A percentile compares a stretch with the other conserved stretches of the same genome.
phyloP scores from a whole-genome alignment of 2,329 filamentous ascomycete genomes.

The Penicillium glabrum region DNA sequence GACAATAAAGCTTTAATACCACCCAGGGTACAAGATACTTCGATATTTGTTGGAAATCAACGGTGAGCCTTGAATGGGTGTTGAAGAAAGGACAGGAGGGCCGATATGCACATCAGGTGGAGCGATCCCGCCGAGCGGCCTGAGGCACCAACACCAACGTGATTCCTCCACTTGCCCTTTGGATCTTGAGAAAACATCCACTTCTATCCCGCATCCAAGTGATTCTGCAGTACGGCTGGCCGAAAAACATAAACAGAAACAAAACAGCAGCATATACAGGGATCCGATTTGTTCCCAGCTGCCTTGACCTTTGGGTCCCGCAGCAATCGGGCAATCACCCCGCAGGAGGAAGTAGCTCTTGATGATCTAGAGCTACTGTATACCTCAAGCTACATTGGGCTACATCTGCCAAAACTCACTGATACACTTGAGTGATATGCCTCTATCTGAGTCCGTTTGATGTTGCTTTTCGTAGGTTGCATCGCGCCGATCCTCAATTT shows the following conservation, averaged over 20 bases:
- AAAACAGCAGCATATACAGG: neutral
- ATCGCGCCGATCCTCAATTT: neutral
- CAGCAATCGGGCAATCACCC: slow-evolving; percentile 7
- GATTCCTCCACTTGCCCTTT: slow-evolving; percentile 13
- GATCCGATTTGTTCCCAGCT: neutral
- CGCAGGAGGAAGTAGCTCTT: slow-evolving; percentile 1
- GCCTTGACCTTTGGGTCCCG: neutral
- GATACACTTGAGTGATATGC: neutral
- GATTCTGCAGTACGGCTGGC: neutral
- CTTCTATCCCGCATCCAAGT: neutral
- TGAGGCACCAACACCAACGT: slow-evolving; percentile 17
- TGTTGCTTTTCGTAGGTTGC: neutral
- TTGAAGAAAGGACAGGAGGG: neutral
- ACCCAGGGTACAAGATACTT: neutral
- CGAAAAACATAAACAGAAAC: neutral
- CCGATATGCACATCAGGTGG: neutral
- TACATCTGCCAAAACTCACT: neutral
- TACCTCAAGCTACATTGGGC: neutral
- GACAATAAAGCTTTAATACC: neutral
- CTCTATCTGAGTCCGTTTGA: neutral
- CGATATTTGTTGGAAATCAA: neutral
- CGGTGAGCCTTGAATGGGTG: neutral
- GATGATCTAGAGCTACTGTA: neutral
- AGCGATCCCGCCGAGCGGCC: slow-evolving; percentile 1
- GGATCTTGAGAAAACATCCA: neutral